Evolutionary conservation across 1,284 basidiomycete genomes (phyloP), one percentile per base, ranked within the genome.

Genomic region (Sphaerobolus stellatus): DNA sequence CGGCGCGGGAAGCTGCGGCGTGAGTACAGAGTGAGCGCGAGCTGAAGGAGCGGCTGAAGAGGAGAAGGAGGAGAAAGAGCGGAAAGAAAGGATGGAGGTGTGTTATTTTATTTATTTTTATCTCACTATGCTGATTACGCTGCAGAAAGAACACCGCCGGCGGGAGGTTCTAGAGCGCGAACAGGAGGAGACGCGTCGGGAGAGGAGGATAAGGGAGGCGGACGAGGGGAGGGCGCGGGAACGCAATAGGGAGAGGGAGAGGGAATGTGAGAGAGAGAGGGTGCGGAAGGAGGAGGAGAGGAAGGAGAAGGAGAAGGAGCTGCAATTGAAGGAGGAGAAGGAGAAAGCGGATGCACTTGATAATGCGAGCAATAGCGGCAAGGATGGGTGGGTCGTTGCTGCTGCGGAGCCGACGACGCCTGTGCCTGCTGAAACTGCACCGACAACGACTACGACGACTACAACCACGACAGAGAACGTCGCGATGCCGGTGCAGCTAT

Each of bases 21-120:
- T 92, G 90, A 90, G 86, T 91, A 25, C 67, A 78, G 43, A 75
- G 75, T 52, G 88, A 91, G 73, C 77, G 86, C 58, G 81, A 83
- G 69, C 79, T 88, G 75, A 76, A 78, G 60, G 86, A 86, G 70
- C 77, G 84, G 60, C 70, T 90, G 58, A 76, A 79, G 72, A 78
- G 78, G 87, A 90, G 73, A 83, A 82, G 63, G 84, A 86, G 65
- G 83, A 78, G 45, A 75, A 80, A 36, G 86, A 88, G 66, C 63
- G 78, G 56, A 79, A 80, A 70, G 77, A 79, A 66, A 84, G 84
- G 66, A 69, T 77, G 48, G 78, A 86, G n/a, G n/a, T n/a, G n/a
- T n/a, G n/a, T n/a, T n/a, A n/a, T n/a, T n/a, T n/a, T n/a, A n/a
- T n/a, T n/a, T n/a, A n/a, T n/a, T n/a, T n/a, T n/a, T n/a, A n/a